These are phyloP conservation scores for Coniochaeta sp. DNA, from an alignment of 2,329 filamentous ascomycete species.

Conservation along the genomic window DNA sequence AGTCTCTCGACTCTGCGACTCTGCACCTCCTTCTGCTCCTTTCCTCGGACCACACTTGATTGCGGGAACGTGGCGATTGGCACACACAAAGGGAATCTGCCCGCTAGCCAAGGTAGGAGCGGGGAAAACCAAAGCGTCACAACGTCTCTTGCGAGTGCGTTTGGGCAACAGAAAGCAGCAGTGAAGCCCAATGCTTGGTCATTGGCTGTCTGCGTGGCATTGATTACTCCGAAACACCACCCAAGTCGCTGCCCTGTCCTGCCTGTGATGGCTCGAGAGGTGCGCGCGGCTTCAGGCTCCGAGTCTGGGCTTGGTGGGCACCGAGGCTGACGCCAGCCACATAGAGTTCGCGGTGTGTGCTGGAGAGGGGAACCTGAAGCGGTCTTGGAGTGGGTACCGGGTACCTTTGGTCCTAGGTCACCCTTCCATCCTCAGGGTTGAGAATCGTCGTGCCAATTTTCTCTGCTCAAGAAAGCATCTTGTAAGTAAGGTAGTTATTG, in stretches of 20 bases:
- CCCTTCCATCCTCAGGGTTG: too few species aligned
- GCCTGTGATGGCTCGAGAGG: not conserved
- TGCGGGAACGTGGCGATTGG: not conserved
- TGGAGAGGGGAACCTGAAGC: not conserved
- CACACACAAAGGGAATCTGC: not conserved
- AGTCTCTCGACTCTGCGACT: too few species aligned
- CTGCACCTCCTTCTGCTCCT: not conserved
- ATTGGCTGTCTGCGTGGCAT: not conserved
- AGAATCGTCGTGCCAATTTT: too few species aligned
- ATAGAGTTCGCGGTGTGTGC: not conserved
- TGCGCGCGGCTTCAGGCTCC: not conserved
- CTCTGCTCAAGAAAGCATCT: too few species aligned
- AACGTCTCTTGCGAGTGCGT: not conserved
- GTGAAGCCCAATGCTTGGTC: not conserved
- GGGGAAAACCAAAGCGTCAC: not conserved
- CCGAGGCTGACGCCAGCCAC: slow-evolving; percentile 3
- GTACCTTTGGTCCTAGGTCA: too few species aligned
- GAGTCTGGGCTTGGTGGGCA: slow-evolving; percentile 1
- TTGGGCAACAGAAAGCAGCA: not conserved
- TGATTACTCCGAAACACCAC: not conserved
- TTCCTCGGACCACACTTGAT: too few species aligned
- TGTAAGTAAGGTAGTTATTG: too few species aligned
- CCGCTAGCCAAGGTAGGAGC: not conserved
- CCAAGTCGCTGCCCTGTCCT: too few species aligned
- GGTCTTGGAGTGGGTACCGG: not conserved